Evolutionary conservation across 805 yeast genomes (phyloP).

Genomic region (Lipomyces starkeyi): DNA sequence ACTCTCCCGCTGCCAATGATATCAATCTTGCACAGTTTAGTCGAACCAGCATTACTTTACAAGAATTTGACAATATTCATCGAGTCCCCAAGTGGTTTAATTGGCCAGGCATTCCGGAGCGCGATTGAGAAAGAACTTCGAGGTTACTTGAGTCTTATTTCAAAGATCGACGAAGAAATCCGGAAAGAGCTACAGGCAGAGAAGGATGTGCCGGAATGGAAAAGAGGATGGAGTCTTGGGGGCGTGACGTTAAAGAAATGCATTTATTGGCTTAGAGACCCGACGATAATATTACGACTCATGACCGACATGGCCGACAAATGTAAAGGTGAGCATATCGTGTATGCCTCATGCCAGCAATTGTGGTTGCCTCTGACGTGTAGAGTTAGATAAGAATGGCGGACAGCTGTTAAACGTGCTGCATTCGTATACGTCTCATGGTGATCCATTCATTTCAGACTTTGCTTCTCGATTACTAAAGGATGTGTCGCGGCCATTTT

Average conservation of each 20-base stretch:
- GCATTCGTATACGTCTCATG: constrained; percentile 60
- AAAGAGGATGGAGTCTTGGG: constrained; percentile 29
- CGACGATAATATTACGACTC: constrained; percentile 63
- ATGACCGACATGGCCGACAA: constrained; percentile 53
- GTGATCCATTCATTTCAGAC: constrained; percentile 60
- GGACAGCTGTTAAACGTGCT: constrained; percentile 62
- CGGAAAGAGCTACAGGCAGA: constrained; percentile 44
- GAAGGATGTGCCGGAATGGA: constrained; percentile 40
- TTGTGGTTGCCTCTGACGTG: neutral
- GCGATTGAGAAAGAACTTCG: constrained; percentile 53
- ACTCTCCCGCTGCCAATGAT: constrained; percentile 62
- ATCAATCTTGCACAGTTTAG: constrained; percentile 58
- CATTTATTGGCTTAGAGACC: constrained; percentile 54
- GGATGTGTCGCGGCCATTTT: constrained; percentile 63
- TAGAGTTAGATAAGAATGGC: constrained; percentile 46
- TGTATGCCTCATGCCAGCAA: no score
- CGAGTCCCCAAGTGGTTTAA: constrained; percentile 54
- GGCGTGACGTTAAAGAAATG: constrained; percentile 48
- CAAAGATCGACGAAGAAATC: constrained; percentile 52
- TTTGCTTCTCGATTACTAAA: constrained; percentile 55
- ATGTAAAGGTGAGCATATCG: constrained; percentile 40
- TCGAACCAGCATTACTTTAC: constrained; percentile 77
- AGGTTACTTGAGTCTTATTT: constrained; percentile 52
- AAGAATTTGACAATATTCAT: constrained; percentile 51
- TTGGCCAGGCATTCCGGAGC: constrained; percentile 65